Evolutionary conservation across 768 basidiomycete genomes (phyloP), one percentile per base, ranked within the genome.

Genomic region (Kwoniella sp.): DNA sequence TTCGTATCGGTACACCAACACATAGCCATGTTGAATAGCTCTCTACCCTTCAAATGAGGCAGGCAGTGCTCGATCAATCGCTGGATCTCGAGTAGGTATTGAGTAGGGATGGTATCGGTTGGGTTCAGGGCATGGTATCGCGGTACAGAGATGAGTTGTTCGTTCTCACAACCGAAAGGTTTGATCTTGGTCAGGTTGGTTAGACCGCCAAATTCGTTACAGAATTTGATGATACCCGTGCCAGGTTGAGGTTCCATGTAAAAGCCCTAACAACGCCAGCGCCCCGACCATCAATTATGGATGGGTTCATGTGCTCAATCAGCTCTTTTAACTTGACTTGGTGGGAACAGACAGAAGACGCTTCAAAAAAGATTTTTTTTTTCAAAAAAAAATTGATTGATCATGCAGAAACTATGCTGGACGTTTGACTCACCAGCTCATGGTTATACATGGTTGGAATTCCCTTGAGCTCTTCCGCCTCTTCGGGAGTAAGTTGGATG

Each of bases 121-220:
- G 77, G 76, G 61, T 80, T 71, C 13, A 55, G 33, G 8, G 77
- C 77, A 61, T 80, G 79, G 12, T 74, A 77, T 26, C 79, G 63
- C 12, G 79, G 79, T 0, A 80, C 79, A 24, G 73, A 76, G 12
- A 79, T 65, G 2, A 21, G 49, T n/a, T 47, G 44, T 0, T 59
- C 51, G 22, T 64, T 36, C 10, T 50, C 21, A 3, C 67, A 55
- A 0, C 73, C 73, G 55, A 70, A 79, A 3, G 77, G 76, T 10
- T 57, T 60, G 26, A 44, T 51, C 1, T 57, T 21, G 4, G 52
- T 46, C 58, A 65, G 51, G n/a, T 74, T 64, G 1, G 75, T 77
- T 53, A 70, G 74, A 10, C 78, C 78, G n/a, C 68, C 56, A 60
- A 79, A 79, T 63, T 79, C 76, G 65, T 79, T 72, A 65, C 72